Conservation (phyloP, 192 early-diverging fungal species). For the Gaertneriomyces sp. region DNA sequence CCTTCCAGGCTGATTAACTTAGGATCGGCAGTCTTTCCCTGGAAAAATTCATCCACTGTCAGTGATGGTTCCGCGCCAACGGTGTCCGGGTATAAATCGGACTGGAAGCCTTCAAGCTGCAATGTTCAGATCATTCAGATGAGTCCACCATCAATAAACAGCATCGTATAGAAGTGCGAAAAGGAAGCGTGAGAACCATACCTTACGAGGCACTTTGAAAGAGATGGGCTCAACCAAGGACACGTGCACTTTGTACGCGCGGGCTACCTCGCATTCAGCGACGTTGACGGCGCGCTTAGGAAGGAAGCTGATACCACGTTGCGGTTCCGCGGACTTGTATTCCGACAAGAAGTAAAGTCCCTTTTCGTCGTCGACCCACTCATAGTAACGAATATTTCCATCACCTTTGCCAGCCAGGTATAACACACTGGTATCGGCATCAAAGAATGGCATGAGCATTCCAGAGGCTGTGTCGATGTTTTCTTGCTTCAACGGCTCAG, state of each 20-base stretch:
- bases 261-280: constrained; percentile 83
- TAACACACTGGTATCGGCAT: constrained; percentile 83
- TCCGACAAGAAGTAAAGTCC: constrained; percentile 77
- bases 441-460: constrained; percentile 96
- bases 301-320: constrained; percentile 89
- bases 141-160: not conserved
- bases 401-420: constrained; percentile 97
- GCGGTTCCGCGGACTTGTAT: constrained; percentile 85
- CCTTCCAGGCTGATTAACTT: constrained; percentile 67
- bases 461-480: constrained; percentile 88
- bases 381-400: constrained; percentile 98
- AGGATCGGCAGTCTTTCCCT: constrained; percentile 77
- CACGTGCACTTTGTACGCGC: constrained; percentile 90
- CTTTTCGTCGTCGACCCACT: constrained; percentile 89
- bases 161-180: not conserved
- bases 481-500: constrained; percentile 67
- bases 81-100: constrained; percentile 90
- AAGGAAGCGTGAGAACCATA: constrained; percentile 17
- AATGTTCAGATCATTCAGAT: not conserved
- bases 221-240: constrained; percentile 91
- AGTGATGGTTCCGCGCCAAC: constrained; percentile 76
- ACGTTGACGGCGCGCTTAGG: constrained; percentile 90
- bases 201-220: constrained; percentile 94
- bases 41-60: constrained; percentile 90
- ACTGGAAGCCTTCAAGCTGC: constrained; percentile 93